These are phyloP conservation scores for Parascedosporium putredinis DNA, from an alignment of 2,329 filamentous ascomycete species.

Conservation along the genomic window DNA sequence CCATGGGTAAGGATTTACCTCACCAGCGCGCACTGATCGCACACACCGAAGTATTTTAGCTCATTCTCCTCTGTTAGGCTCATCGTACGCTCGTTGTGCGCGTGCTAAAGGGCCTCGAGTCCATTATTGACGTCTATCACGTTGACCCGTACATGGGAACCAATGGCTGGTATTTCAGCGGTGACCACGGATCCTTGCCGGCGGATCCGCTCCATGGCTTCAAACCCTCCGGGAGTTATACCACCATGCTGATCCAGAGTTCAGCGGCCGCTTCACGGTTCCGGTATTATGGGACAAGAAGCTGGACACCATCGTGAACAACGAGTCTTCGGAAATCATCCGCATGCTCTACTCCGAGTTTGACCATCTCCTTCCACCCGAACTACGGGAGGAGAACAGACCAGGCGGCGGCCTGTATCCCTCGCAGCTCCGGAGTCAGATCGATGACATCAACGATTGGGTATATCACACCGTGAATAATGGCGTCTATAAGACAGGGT, in stretches of 20 bases:
- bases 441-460: conserved; percentile 59
- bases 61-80: conserved; percentile 30
- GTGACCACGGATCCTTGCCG: conserved; percentile 36
- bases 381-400: conserved; percentile 39
- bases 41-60: too few relatives aligned
- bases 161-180: conserved; percentile 43
- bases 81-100: conserved; percentile 65
- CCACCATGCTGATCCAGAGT: conserved; percentile 56
- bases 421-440: conserved; percentile 36
- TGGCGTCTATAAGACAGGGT: conserved; percentile 47
- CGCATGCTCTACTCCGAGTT: conserved; percentile 72
- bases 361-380: conserved; percentile 45
- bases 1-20: conserved; percentile 53
- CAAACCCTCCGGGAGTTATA: conserved; percentile 62
- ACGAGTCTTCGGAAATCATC: conserved; percentile 77
- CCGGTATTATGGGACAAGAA: conserved; percentile 64
- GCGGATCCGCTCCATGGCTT: conserved; percentile 54
- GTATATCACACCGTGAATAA: conserved; percentile 46
- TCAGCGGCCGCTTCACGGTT: conserved; percentile 61
- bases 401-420: conserved; percentile 49
- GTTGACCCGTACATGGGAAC: conserved; percentile 56
- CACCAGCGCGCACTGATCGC: too few relatives aligned
- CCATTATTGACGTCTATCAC: conserved; percentile 55
- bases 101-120: conserved; percentile 62
- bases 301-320: conserved; percentile 63